phyloP scores from a whole-genome alignment of 441 rosid species.

The Metrosideros polymorpha region DNA sequence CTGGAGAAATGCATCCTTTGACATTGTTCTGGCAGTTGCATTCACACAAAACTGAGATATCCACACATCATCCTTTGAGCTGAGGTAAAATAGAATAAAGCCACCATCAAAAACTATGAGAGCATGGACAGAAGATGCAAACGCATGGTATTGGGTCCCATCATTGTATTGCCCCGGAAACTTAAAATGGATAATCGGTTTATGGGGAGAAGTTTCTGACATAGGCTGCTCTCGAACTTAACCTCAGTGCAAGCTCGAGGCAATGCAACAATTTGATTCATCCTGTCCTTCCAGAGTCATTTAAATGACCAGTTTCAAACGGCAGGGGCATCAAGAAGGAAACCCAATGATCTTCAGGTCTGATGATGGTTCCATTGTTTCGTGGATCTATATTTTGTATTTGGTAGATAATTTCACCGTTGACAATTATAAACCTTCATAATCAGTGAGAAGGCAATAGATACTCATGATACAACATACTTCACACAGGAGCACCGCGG shows the following conservation, averaged over 20 bases:
- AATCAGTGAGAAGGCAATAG: neutral
- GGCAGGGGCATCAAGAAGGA: neutral
- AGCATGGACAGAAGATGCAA: neutral
- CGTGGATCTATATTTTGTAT: neutral
- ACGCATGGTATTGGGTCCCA: neutral
- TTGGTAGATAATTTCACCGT: neutral
- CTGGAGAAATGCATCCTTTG: neutral
- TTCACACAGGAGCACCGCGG: neutral
- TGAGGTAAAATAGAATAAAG: neutral
- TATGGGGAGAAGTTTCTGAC: neutral
- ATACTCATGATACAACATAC: neutral
- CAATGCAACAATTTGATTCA: neutral
- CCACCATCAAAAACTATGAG: neutral
- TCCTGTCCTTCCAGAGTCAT: neutral
- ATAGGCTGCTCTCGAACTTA: neutral
- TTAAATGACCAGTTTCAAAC: neutral
- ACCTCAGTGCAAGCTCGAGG: neutral
- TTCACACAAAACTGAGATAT: neutral
- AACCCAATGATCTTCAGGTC: neutral
- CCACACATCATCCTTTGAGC: neutral
- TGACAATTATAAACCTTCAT: neutral
- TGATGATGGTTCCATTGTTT: neutral
- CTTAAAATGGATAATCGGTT: neutral
- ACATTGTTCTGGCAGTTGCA: neutral
- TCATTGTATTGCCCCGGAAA: neutral